Conservation (phyloP, 805 yeast species). For the Brettanomyces sp. region DNA sequence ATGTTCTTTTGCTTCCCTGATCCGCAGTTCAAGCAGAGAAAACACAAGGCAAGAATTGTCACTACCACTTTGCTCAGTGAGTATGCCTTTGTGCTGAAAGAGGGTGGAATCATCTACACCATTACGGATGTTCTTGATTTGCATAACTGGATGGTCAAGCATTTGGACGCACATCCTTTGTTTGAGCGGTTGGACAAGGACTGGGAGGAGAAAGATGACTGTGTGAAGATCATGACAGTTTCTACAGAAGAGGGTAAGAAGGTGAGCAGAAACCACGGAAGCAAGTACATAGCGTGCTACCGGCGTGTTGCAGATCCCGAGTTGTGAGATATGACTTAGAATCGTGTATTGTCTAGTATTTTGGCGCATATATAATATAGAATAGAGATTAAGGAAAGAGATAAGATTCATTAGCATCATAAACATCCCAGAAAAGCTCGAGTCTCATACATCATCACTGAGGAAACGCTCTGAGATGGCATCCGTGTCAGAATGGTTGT, state of each 20-base stretch:
- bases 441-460: too few relatives aligned
- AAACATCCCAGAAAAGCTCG: too few relatives aligned
- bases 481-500: conserved; percentile 8
- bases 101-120: conserved; percentile 85
- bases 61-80: conserved; percentile 84
- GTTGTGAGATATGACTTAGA: conserved; percentile 1
- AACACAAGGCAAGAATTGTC: conserved; percentile 93
- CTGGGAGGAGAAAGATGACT: conserved; percentile 72
- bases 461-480: conserved; percentile 20
- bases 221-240: conserved; percentile 80
- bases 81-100: conserved; percentile 81
- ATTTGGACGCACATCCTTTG: conserved; percentile 82
- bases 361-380: too few relatives aligned
- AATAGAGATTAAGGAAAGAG: conserved; percentile 1
- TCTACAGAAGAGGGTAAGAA: conserved; percentile 99
- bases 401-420: too few relatives aligned
- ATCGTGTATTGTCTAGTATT: too few relatives aligned
- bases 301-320: conserved; percentile 58
- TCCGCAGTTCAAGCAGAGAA: conserved; percentile 95
- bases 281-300: conserved; percentile 83
- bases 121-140: conserved; percentile 92
- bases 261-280: conserved; percentile 83
- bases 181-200: conserved; percentile 72
- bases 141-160: conserved; percentile 94
- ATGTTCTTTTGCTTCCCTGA: conserved; percentile 99